These are phyloP conservation scores for Aspergillus haitiensis DNA, from an alignment of 495 filamentous ascomycete genomes.

Conservation along the genomic window DNA sequence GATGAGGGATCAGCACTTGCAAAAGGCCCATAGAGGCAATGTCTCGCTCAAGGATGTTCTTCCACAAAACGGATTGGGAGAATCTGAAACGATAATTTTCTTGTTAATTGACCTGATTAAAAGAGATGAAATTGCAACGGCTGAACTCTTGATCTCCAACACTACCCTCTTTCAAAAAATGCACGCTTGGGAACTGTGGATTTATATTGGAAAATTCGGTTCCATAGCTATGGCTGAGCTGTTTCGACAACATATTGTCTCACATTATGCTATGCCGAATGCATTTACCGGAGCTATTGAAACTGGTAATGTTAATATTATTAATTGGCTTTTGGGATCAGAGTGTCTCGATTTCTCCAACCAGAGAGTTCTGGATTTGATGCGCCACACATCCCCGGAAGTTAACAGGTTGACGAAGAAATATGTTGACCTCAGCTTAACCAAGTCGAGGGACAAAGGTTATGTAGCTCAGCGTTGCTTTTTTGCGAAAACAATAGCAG, in stretches of 20 bases:
- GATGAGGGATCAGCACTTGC: slow-evolving; percentile 4
- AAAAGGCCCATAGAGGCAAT: slow-evolving; percentile 1
- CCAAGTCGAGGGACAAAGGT: too few relatives aligned
- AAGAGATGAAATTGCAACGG: neutral
- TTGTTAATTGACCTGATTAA: neutral
- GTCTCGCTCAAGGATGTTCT: too few relatives aligned
- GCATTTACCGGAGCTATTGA: neutral
- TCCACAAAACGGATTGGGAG: too few relatives aligned
- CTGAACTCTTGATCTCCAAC: neutral
- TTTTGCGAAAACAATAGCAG: neutral
- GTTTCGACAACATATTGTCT: neutral
- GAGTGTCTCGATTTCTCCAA: too few relatives aligned
- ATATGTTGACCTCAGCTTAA: neutral
- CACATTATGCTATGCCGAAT: too few relatives aligned
- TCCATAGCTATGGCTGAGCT: neutral
- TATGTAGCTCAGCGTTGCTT: too few relatives aligned
- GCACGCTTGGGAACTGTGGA: too few relatives aligned
- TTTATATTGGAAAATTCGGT: too few relatives aligned
- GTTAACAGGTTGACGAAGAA: neutral
- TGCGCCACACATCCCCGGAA: neutral
- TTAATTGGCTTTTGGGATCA: neutral
- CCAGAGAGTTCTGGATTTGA: too few relatives aligned
- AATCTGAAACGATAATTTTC: too few relatives aligned
- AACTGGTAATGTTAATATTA: neutral
- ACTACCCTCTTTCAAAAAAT: too few relatives aligned